Evolutionary conservation across 305 asterid species (phyloP), one percentile per base, ranked within the genome.

Genomic region (Coffea humblotiana): DNA sequence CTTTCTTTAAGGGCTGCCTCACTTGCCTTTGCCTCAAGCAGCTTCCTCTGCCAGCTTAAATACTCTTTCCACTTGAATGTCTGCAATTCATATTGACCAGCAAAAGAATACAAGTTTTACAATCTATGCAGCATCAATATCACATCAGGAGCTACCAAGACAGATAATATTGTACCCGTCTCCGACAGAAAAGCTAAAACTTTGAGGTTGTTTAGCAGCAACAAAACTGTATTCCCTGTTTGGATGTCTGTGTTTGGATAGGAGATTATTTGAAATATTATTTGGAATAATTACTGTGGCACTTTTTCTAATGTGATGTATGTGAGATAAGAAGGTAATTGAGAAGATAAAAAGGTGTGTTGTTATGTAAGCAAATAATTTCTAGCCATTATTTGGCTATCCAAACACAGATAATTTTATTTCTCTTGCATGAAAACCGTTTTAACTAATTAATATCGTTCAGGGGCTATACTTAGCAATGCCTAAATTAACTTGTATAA

Each of bases 31-130:
- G 98, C 98, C 85, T 90, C 98, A 1, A 88, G 90, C 71, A 92
- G 88, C 87, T 91, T 96, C 87, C 90, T 88, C 88, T 91, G 96
- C 97, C 94, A 94, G 85, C 89, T 87, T 84, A 94, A 80, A 56
- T 92, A 83, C 27, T 94, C 98, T 79, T 91, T 88, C 99, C 99
- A 96, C 87, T 94, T 96, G 82, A 94, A 94, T 81, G 92, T 90
- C 99, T 96, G 92, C 80, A 86, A 74, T 72, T 78, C 18, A 82
- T 75, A 66, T 65, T 13, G 40, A 40, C 45, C 43, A 56, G 2
- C 35, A 32, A 73, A 54, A 67, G 67, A 48, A 66, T 56, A 21
- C 19, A 15, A 72, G 72, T 47, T 19, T 21, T 18, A 6, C 1
- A 66, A 27, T 16, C 11, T 2, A 37, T 45, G 65, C 19, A 19